phyloP scores from a whole-genome alignment of 306 rosid species.

The Boehmeria nivea region DNA sequence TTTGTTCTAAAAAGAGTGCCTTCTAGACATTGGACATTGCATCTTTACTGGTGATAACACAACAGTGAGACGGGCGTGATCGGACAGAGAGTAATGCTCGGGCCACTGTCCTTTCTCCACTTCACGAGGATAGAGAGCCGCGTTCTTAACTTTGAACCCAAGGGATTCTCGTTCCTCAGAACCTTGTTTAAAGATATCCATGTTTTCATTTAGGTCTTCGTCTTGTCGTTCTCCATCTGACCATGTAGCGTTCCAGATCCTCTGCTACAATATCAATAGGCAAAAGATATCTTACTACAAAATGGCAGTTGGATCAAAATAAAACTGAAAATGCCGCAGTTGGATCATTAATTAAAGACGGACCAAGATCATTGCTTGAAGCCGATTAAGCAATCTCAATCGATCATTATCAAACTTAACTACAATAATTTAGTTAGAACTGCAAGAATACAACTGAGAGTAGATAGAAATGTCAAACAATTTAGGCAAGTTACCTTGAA shows the following conservation, averaged over 20 bases:
- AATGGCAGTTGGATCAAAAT: not conserved
- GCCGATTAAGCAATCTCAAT: too few relatives aligned
- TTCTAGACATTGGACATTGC: constrained; percentile 32
- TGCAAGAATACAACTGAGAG: not conserved
- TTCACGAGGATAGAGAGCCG: constrained; percentile 62
- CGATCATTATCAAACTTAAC: too few relatives aligned
- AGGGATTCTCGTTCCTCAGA: constrained; percentile 28
- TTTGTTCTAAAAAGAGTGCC: constrained; percentile 8
- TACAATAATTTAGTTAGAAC: not conserved
- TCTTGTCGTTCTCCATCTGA: constrained; percentile 33
- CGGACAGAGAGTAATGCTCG: constrained; percentile 72
- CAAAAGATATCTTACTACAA: not conserved
- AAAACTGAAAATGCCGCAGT: not conserved
- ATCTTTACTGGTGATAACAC: constrained; percentile 49
- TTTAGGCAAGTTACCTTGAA: constrained; percentile 55
- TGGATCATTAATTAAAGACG: not conserved
- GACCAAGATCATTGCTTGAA: too few relatives aligned
- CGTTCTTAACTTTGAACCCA: constrained; percentile 73
- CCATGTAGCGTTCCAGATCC: constrained; percentile 56
- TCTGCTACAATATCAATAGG: constrained; percentile 42
- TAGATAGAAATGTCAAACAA: constrained; percentile 1
- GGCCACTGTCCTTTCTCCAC: constrained; percentile 86
- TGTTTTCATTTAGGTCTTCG: constrained; percentile 29
- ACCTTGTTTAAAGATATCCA: constrained; percentile 22
- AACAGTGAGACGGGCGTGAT: constrained; percentile 69